Percentiles rank a stretch among this genome's conserved stretches.
phyloP scores from a whole-genome alignment of 73 alveolate genomes.

The Uronychia binucleata region DNA sequence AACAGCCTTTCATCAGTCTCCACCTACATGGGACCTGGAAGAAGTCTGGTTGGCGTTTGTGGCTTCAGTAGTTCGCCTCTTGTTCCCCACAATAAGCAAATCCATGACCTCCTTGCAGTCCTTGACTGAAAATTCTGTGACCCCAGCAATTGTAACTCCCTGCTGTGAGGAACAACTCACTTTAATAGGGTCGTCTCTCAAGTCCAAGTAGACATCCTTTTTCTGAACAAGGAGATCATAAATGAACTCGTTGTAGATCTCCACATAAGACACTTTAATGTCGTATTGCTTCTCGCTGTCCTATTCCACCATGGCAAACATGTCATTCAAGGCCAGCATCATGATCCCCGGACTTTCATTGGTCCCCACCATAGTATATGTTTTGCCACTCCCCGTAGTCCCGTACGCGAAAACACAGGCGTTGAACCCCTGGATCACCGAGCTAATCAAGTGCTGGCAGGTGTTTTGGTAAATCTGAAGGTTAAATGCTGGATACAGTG shows the following conservation, averaged over 20 bases:
- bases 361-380: conserved; percentile 96
- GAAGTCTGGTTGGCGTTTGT: conserved; percentile 84
- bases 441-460: conserved; percentile 80
- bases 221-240: conserved; percentile 88
- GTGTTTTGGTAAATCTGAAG: conserved; percentile 78
- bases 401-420: conserved; percentile 98
- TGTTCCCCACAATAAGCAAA: conserved; percentile 75
- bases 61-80: conserved; percentile 83
- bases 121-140: conserved; percentile 88
- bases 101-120: conserved; percentile 77
- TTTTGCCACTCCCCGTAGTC: conserved; percentile 97
- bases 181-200: conserved; percentile 92
- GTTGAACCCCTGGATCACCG: conserved; percentile 87
- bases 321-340: conserved; percentile 83
- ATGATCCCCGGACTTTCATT: conserved; percentile 89
- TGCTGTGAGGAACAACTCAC: conserved; percentile 63
- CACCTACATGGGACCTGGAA: conserved; percentile 74
- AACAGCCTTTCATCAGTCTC: conserved; percentile 67
- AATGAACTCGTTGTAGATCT: conserved; percentile 94
- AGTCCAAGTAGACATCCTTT: conserved; percentile 78
- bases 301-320: conserved; percentile 71
- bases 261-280: conserved; percentile 83
- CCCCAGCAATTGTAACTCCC: conserved; percentile 91
- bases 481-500: conserved; percentile 88
- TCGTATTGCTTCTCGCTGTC: conserved; percentile 68